These are phyloP conservation scores for Suhomyces coccinellae DNA, from an alignment of 1,139 yeast species.

Conservation along the genomic window DNA sequence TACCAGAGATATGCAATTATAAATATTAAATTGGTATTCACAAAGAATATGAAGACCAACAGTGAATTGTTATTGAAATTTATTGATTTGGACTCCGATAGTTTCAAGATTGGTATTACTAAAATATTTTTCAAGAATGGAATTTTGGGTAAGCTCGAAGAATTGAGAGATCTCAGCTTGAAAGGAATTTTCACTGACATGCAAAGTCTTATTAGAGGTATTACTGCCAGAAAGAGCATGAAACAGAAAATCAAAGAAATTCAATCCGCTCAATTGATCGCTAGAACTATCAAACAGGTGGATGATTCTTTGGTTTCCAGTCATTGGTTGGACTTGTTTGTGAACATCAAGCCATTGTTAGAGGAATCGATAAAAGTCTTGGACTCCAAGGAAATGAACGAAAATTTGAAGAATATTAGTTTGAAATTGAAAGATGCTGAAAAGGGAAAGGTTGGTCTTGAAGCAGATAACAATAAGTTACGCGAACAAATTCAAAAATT, in stretches of 20 bases:
- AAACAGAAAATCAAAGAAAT: slow-evolving; percentile 54
- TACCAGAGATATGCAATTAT: slow-evolving; percentile 71
- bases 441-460: slow-evolving; percentile 20
- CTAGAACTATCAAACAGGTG: slow-evolving; percentile 59
- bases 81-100: slow-evolving; percentile 59
- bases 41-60: slow-evolving; percentile 58
- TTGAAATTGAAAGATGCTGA: slow-evolving; percentile 42
- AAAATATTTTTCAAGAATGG: slow-evolving; percentile 95
- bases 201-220: slow-evolving; percentile 72
- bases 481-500: slow-evolving; percentile 51
- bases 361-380: slow-evolving; percentile 63
- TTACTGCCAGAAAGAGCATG: slow-evolving; percentile 53
- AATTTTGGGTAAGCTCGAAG: slow-evolving; percentile 83
- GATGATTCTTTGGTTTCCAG: slow-evolving; percentile 50
- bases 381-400: slow-evolving; percentile 56
- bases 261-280: slow-evolving; percentile 72
- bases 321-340: slow-evolving; percentile 80
- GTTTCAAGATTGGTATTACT: slow-evolving; percentile 78
- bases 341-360: slow-evolving; percentile 73
- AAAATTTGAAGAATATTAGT: slow-evolving; percentile 40
- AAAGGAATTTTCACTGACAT: slow-evolving; percentile 57
- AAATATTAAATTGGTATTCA: slow-evolving; percentile 44
- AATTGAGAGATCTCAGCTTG: slow-evolving; percentile 67
- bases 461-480: slow-evolving; percentile 22
- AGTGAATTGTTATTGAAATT: slow-evolving; percentile 67